Evolutionary conservation across 2,329 filamentous ascomycete genomes (phyloP), one percentile per base, ranked within the genome.

Genomic region (Aspergillus sojae): DNA sequence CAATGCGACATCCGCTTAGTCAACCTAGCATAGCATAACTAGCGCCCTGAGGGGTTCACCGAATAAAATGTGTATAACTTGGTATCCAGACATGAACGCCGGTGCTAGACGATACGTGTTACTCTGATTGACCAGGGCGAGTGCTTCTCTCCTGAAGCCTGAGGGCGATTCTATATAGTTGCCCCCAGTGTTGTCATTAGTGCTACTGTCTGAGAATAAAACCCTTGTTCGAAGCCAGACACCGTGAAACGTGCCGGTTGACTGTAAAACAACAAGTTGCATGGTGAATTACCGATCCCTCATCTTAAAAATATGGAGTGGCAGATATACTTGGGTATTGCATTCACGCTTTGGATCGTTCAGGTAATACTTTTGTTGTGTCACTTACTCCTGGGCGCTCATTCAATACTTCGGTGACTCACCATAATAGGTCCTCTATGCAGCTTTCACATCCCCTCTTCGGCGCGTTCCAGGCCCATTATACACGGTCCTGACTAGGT

Each of bases 401-500:
- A n/a, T 12, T 53, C 10, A 34, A 53, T 21, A 21, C 4, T 30
- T n/a, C 19, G 19, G 16, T 36, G 23, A 59, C 39, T 53, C 30
- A 41, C 45, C 46, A 28, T 50, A 39, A 12, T 12, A 53, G 53
- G 10, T 26, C 26, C 26, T 55, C 12, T 19, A 45, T n/a, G 16
- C 5, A 23, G 34, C 58, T 10, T 32, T 54, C 26, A 57, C n/a
- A 0, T 54, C 56, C 7, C 64, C 61, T 9, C 53, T 65, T 28
- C 48, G 62, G 39, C 54, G 41, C 19, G 30, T 68, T 1, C 58
- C 55, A 5, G 58, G 64, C 0, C 58, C 64, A 19, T 26, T 57
- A 12, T 64, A 60, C n/a, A 62, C 62, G 7, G 57, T 23, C 28
- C 16, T 52, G 23, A 66, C 57, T 5, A 23, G 63, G 12, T 23